Base-by-base conservation (phyloP, 2,329 filamentous ascomycete species). In the Diplodia corticola region DNA sequence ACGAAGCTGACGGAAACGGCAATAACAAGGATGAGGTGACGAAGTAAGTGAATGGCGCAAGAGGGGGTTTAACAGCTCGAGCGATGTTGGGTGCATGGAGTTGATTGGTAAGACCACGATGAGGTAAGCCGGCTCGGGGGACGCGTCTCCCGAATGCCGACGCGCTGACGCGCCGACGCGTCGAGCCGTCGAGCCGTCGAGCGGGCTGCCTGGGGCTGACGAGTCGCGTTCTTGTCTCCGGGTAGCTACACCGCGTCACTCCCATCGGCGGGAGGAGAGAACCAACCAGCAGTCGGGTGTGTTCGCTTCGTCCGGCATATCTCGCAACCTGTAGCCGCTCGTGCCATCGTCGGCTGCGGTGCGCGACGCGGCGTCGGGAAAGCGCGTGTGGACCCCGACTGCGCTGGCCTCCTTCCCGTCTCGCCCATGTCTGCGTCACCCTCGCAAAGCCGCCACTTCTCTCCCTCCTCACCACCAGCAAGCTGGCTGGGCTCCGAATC, bases 31-130 rank as follows among this genome's bases (percentile, higher is more conserved):
- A 49, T 33, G 44, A 26, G 24, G 55, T 30, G 55, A 60, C 24
- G 12, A 1, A 37, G 4, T 5, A 49, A 2, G 10, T 9, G 44
- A 24, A 49, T 49, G 26, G 28, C n/a, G 57, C 51, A 54, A 54
- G 30, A 20, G 28, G 3, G 7, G 17, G 13, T 54, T 17, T 24
- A 35, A 44, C 44, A 49, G 17, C 24, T 48, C 6, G 37, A 28
- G 24, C 2, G 37, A 46, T 15, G 5, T 15, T 35, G 30, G 35
- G 13, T 44, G 28, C 20, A 15, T 37, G 20, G 51, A 55, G 28
- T 35, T 44, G 54, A 59, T 61, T 53, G 26, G 48, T 33, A 64
- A 53, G 60, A 46, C 59, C 33, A 44, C 59, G 60, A 51, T 63
- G 17, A 51, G 46, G 51, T 33, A 51, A 33, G 55, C 37, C 46